Evolutionary conservation across 371 early-diverging fungal species (phyloP), one percentile per base, ranked within the genome.

Genomic region (Smittium culicis): DNA sequence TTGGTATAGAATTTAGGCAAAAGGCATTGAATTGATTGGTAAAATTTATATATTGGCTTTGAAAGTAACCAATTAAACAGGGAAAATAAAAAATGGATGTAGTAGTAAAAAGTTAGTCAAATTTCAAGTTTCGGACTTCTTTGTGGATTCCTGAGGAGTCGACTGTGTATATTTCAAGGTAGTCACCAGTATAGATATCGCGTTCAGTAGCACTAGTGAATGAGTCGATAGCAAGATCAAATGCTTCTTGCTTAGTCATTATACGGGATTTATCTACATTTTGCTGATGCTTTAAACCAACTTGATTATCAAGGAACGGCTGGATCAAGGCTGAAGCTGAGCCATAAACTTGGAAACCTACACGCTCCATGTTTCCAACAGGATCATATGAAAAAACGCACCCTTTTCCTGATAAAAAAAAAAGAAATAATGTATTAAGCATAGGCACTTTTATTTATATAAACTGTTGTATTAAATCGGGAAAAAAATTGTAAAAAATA

Each of bases 111-210:
- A 27, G n/a, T 31, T 87, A 90, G 79, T 91, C 90, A 72, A 77
- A 82, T 84, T 87, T 89, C 77, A 99, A 81, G 54, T 81, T 83
- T 72, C 83, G 79, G 69, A 77, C 75, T 75, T 89, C 82, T 70
- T 85, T 80, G 66, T 82, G 80, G 35, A 94, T 88, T 35, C 91
- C 92, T 25, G 86, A 85, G 70, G 80, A 83, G 65, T 84, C 88
- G 62, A 99, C 84, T 58, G 94, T 83, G 75, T 87, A 96, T 69
- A 99, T 85, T 72, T 99, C 95, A 17, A 99, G 79, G 73, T 80
- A 84, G 79, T 99, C 99, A 70, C 99, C 99, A 24, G 99, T 99
- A 81, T 99, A 90, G 68, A 99, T 99, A 80, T 99, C 99, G 72
- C 99, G 90, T 80, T 99, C 99, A 3, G 99, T 89, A 34, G 98